Conservation (phyloP, 1,284 basidiomycete genomes). For the Vanrija pseudolonga region DNA sequence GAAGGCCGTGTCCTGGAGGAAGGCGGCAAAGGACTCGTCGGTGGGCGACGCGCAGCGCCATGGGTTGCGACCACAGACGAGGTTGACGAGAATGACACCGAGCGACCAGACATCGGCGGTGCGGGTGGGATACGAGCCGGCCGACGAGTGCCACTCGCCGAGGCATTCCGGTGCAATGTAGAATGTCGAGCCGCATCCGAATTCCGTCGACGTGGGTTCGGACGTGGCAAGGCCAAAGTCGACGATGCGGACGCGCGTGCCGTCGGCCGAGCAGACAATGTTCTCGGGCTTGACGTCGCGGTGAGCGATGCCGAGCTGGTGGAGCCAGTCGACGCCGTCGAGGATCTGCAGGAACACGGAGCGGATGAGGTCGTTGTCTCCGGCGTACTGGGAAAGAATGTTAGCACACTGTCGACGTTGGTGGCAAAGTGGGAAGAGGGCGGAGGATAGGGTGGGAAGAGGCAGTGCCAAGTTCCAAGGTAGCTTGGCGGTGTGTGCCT, state of each 20-base stretch:
- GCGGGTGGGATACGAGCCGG: slow-evolving; percentile 61
- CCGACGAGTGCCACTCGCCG: slow-evolving; percentile 59
- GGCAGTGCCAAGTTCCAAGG: neutral
- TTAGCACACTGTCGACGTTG: slow-evolving; percentile 3
- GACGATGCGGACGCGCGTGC: slow-evolving; percentile 79
- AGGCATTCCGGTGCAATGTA: slow-evolving; percentile 73
- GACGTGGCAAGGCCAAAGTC: slow-evolving; percentile 97
- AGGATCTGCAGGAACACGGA: slow-evolving; percentile 87
- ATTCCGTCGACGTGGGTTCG: slow-evolving; percentile 81
- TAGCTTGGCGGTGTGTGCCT: neutral
- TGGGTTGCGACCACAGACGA: slow-evolving; percentile 80
- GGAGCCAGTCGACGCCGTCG: slow-evolving; percentile 83
- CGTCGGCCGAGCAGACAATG: slow-evolving; percentile 75
- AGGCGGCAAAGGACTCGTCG: slow-evolving; percentile 70
- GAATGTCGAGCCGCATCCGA: slow-evolving; percentile 61
- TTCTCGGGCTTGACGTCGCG: slow-evolving; percentile 98
- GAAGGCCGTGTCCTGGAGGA: slow-evolving; percentile 62
- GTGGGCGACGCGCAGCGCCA: slow-evolving; percentile 71
- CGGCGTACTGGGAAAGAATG: slow-evolving; percentile 56
- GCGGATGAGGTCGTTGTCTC: slow-evolving; percentile 77
- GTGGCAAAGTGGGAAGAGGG: neutral
- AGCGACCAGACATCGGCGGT: slow-evolving; percentile 88
- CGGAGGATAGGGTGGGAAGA: neutral
- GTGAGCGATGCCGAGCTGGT: slow-evolving; percentile 73
- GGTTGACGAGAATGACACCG: slow-evolving; percentile 86